A percentile compares a stretch with the other conserved stretches of the same genome.
Evolutionary conservation across 176 grass and related monocot genomes (phyloP).

Genomic region (Themeda triandra): DNA sequence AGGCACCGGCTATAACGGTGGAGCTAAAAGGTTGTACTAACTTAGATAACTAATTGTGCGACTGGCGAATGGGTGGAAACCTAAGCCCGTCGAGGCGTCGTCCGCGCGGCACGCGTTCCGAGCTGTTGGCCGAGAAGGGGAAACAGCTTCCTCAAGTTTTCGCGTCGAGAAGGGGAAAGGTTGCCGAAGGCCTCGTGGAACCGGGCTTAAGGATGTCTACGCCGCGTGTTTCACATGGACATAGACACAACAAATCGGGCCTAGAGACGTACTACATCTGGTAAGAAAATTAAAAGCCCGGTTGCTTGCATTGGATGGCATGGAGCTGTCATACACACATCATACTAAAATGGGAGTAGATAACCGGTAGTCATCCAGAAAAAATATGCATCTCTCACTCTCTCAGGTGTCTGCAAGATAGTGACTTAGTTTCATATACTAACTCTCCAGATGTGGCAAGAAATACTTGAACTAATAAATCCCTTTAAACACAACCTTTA

Average conservation of each 20-base stretch:
- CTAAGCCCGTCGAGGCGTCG: too few relatives aligned
- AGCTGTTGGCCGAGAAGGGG: too few relatives aligned
- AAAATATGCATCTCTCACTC: not conserved
- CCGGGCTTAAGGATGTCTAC: too few relatives aligned
- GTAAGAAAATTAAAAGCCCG: not conserved
- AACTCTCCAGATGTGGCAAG: not conserved
- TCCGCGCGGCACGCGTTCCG: too few relatives aligned
- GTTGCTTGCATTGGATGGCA: not conserved
- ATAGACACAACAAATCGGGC: not conserved
- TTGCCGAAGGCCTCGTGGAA: too few relatives aligned
- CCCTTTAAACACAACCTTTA: not conserved
- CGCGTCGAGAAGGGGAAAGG: too few relatives aligned
- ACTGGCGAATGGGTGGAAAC: too few relatives aligned
- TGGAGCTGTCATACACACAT: not conserved
- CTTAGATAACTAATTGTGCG: too few relatives aligned
- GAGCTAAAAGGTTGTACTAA: too few relatives aligned
- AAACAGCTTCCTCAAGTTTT: too few relatives aligned
- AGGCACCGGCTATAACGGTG: too few relatives aligned
- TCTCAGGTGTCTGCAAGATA: not conserved
- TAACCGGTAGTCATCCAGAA: not conserved
- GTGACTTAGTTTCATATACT: not conserved
- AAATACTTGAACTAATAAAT: not conserved
- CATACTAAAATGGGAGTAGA: not conserved
- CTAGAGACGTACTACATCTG: not conserved
- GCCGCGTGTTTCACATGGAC: not conserved